Evolutionary conservation across 768 basidiomycete species (phyloP).

Genomic region (Mycena latifolia): DNA sequence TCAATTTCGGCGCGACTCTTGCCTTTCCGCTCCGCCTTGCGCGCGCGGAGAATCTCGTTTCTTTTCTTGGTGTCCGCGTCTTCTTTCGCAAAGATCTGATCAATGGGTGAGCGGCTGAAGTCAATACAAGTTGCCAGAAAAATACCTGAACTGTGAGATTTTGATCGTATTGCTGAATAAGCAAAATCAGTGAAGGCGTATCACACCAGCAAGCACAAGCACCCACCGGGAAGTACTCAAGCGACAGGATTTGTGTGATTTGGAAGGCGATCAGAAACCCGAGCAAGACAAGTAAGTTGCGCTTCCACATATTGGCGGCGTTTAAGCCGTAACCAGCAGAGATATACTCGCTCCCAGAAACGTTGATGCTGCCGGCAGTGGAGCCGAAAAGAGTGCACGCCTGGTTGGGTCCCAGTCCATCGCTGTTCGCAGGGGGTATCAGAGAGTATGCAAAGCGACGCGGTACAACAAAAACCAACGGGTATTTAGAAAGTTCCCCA

Average conservation of each 20-base stretch:
- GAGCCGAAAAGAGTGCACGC: conserved; percentile 84
- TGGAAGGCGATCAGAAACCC: conserved; percentile 81
- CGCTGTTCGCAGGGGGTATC: conserved; percentile 47
- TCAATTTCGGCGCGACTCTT: conserved; percentile 38
- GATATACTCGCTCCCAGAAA: conserved; percentile 75
- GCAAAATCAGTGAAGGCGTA: too few relatives aligned
- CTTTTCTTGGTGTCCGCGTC: conserved; percentile 63
- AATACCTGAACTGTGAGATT: conserved; percentile 55
- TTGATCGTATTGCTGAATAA: conserved; percentile 61
- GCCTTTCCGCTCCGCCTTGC: conserved; percentile 57
- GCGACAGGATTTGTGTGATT: conserved; percentile 70
- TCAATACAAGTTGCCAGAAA: neutral
- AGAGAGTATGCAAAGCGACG: conserved; percentile 32
- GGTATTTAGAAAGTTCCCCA: conserved; percentile 67
- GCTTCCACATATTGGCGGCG: conserved; percentile 69
- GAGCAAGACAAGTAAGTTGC: conserved; percentile 77
- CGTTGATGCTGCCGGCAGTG: conserved; percentile 61
- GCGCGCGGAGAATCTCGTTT: conserved; percentile 65
- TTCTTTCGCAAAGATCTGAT: conserved; percentile 69
- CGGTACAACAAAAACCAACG: conserved; percentile 61
- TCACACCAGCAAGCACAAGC: too few relatives aligned
- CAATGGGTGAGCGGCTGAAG: neutral
- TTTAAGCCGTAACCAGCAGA: conserved; percentile 63
- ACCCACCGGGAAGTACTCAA: conserved; percentile 75
- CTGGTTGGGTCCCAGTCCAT: conserved; percentile 73